Conservation (phyloP, 306 rosid species). For the Fragaria ananassa region DNA sequence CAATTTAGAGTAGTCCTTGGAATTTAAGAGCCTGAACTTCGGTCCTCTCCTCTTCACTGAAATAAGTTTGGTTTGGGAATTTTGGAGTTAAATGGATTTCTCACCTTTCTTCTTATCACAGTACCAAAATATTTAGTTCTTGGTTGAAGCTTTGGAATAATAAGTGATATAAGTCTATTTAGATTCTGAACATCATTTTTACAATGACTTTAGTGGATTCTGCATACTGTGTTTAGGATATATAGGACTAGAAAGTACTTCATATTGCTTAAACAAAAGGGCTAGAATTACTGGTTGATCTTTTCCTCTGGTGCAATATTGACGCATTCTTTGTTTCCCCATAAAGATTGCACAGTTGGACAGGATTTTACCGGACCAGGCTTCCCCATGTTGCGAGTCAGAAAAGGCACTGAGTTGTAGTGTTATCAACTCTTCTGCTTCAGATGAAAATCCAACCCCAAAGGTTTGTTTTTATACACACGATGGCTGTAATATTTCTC, state of each 20-base stretch:
- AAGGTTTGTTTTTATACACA: conserved; percentile 17
- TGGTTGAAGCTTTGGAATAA: background rate
- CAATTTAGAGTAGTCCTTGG: background rate
- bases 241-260: background rate
- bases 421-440: conserved; percentile 21
- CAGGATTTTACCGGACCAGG: conserved; percentile 4
- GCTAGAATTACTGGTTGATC: background rate
- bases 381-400: conserved; percentile 22
- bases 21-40: background rate
- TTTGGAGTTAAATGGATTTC: background rate
- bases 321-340: background rate
- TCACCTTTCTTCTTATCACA: background rate
- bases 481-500: background rate
- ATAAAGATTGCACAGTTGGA: conserved; percentile 9
- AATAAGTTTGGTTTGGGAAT: background rate
- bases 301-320: background rate
- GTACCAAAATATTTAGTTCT: background rate
- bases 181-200: background rate
- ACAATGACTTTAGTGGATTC: background rate
- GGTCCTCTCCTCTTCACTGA: background rate
- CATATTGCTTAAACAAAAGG: background rate
- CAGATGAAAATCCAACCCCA: conserved; percentile 12
- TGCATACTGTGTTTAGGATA: background rate
- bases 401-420: conserved; percentile 10
- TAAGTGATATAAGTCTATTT: background rate